A percentile compares a stretch with the other conserved stretches of the same genome.
These are phyloP conservation scores for Phtheirospermum japonicum DNA, from an alignment of 257 asterid species.

Conservation along the genomic window DNA sequence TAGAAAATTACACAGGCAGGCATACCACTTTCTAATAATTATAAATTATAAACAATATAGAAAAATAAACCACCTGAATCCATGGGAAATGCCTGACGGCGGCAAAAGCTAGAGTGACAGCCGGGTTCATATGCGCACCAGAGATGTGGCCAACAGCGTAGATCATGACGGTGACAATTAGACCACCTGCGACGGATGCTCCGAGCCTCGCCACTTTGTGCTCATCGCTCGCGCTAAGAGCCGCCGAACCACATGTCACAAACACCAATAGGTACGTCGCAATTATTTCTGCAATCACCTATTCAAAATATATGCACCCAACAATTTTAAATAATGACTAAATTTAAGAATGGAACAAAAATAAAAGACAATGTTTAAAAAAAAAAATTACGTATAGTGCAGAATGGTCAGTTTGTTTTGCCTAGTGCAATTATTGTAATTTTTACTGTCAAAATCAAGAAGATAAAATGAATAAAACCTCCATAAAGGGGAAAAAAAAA, in stretches of 20 bases:
- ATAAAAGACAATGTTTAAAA: too few relatives aligned
- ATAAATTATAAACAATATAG: too few relatives aligned
- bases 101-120: conserved; percentile 81
- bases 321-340: not conserved
- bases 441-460: too few relatives aligned
- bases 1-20: too few relatives aligned
- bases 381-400: too few relatives aligned
- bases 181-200: conserved; percentile 82
- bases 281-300: conserved; percentile 70
- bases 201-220: conserved; percentile 61
- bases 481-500: too few relatives aligned
- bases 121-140: conserved; percentile 96
- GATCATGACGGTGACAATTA: conserved; percentile 83
- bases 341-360: too few relatives aligned
- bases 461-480: too few relatives aligned
- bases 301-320: not conserved
- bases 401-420: too few relatives aligned
- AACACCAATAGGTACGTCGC: conserved; percentile 75
- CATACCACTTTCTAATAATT: too few relatives aligned
- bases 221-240: conserved; percentile 53
- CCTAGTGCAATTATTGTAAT: too few relatives aligned
- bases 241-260: conserved; percentile 80
- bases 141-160: conserved; percentile 92
- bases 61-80: conserved; percentile 57
- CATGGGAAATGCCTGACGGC: conserved; percentile 76